phyloP scores from a whole-genome alignment of 1,284 basidiomycete species.

The Malassezia slooffiae region DNA sequence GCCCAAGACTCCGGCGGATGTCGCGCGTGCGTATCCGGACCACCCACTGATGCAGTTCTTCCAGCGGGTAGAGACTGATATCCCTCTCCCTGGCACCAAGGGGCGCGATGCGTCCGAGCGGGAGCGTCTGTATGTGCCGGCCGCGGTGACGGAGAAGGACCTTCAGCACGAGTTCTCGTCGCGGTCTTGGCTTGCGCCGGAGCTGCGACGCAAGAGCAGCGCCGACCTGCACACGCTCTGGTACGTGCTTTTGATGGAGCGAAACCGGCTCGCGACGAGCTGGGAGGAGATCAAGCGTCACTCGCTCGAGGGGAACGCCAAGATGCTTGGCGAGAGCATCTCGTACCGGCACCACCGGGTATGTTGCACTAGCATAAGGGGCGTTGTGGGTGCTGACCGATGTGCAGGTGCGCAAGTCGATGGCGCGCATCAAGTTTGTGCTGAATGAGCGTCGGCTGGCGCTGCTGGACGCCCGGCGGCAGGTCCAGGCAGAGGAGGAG shows the following conservation, averaged over 20 bases:
- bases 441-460: constrained; percentile 81
- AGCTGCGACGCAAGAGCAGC: constrained; percentile 35
- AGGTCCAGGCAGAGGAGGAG: constrained; percentile 2
- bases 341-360: constrained; percentile 32
- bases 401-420: constrained; percentile 75
- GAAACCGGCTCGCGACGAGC: constrained; percentile 34
- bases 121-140: constrained; percentile 21
- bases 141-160: constrained; percentile 20
- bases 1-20: constrained; percentile 9
- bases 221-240: constrained; percentile 43
- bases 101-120: constrained; percentile 15
- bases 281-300: constrained; percentile 35
- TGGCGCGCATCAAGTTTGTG: constrained; percentile 89
- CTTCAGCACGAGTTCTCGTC: constrained; percentile 20
- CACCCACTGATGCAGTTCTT: constrained; percentile 43
- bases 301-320: constrained; percentile 22
- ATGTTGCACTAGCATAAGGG: constrained; percentile 7
- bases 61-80: constrained; percentile 17
- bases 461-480: constrained; percentile 55
- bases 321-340: constrained; percentile 27
- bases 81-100: constrained; percentile 17
- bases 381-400: not conserved
- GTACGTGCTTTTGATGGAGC: constrained; percentile 41
- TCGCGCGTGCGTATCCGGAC: constrained; percentile 25
- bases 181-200: constrained; percentile 35